phyloP scores from a whole-genome alignment of 192 early-diverging fungal species.

The Backusella mclennaniae region DNA sequence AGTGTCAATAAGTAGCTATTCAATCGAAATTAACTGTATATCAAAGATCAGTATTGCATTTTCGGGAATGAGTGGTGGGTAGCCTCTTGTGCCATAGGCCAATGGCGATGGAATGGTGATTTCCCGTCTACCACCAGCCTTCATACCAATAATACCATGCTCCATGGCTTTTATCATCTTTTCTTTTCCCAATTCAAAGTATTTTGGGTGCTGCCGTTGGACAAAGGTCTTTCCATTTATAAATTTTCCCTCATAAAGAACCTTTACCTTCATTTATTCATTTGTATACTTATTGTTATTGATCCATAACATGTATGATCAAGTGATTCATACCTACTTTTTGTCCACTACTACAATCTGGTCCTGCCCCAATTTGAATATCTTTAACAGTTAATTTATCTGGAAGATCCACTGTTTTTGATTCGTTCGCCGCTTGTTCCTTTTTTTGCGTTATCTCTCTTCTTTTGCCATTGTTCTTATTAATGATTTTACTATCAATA shows the following conservation, averaged over 20 bases:
- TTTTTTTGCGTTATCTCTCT: too few species aligned
- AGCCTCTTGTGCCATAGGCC: slow-evolving; percentile 73
- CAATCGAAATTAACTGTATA: neutral
- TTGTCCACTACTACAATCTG: slow-evolving; percentile 42
- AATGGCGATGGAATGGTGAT: slow-evolving; percentile 82
- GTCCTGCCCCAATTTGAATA: slow-evolving; percentile 45
- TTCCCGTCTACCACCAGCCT: slow-evolving; percentile 84
- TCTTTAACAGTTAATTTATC: slow-evolving; percentile 84
- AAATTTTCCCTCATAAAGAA: slow-evolving; percentile 93
- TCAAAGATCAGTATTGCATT: slow-evolving; percentile 84
- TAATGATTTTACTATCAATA: too few species aligned
- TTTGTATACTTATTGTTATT: neutral
- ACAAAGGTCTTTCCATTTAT: slow-evolving; percentile 94
- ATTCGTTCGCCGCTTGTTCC: neutral
- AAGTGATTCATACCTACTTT: slow-evolving; percentile 46
- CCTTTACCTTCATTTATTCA: neutral
- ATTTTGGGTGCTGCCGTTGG: slow-evolving; percentile 85
- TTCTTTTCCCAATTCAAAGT: slow-evolving; percentile 78
- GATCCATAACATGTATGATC: neutral
- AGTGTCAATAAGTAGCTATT: neutral
- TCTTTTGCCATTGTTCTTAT: too few species aligned
- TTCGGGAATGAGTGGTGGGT: slow-evolving; percentile 86
- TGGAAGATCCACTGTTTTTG: slow-evolving; percentile 51
- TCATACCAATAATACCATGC: slow-evolving; percentile 84
- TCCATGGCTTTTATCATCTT: slow-evolving; percentile 98